Base-by-base conservation (phyloP, 768 basidiomycete genomes). In the Russula sp. region DNA sequence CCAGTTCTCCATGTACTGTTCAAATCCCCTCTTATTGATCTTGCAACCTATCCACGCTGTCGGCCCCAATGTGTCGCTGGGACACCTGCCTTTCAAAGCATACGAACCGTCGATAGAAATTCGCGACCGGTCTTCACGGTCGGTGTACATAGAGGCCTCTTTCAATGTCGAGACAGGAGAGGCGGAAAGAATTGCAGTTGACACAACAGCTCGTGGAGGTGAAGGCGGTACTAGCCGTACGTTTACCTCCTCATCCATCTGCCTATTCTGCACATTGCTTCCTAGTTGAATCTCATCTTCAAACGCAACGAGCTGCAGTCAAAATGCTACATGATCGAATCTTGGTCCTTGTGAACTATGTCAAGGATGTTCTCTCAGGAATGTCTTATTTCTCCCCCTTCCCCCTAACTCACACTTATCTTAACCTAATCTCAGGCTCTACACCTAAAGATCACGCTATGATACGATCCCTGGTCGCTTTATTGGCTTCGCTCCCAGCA, bases 151-250 rank as follows among this genome's bases (percentile, higher is more conserved):
- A 51, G 89, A 93, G 71, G 91, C 88, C 1, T 78, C 88, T 4
- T 98, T 88, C 76, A 88, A 84, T 56, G 89, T 99, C 20, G 96
- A 98, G 75, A 98, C 96, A 0, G 97, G 96, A 38, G 97, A 99
- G 76, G 97, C 97, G 18, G 97, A 99, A 74, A 87, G 97, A 44
- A 98, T 99, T 67, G 97, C 97, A 7, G 97, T 99, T 0, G 96
- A 98, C 73, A 96, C 93, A 83, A 92, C 92, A 3, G 90, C 92
- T 28, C 85, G 87, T 73, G 90, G 91, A 10, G 91, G 92, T 54
- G 90, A 85, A 32, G 89, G 86, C 67, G 89, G 87, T 49, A 90
- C 86, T 16, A 91, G 86, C 67, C 77, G 93, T 94, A 69, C 76
- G 90, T 80, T 53, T 55, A 30, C 20, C 40, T 49, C 32, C 24